Base-by-base conservation (phyloP, 2,329 filamentous ascomycete species). In the Fusarium begoniae region DNA sequence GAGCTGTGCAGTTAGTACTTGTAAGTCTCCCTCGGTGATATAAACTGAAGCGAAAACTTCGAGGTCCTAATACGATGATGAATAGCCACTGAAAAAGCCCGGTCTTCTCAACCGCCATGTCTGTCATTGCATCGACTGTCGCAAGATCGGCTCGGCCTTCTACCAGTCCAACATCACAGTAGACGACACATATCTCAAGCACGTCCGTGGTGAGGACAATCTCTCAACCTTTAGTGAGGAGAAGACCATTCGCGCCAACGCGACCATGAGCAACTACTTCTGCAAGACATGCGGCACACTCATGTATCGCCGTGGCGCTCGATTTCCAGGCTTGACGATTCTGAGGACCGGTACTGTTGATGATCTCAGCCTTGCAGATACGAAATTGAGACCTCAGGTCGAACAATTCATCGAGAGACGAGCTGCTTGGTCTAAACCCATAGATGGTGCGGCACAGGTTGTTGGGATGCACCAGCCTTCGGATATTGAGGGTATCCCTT, bases 301-400 rank as follows among this genome's bases (percentile, higher is more conserved):
- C 9, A 87, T 92, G 88, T 91, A 90, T 73, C 85, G 90, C 2
- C 79, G 84, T 14, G 81, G 85, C 9, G 75, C 80, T 3, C 81
- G 76, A 0, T 87, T 83, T 60, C 87, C 88, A 0, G 87, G 83
- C 0, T 65, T 68, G 48, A 86, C 80, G 43, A 86, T 91, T 53
- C 59, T 89, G 66, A 81, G 90, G 0, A 85, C 90, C 56, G 90
- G 90, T 0, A 91, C 88, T 1, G 85, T 92, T 4, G 90, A 92
- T 77, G 90, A 92, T 80, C 90, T 90, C 58, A 79, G 77, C 56
- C 75, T 92, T 57, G 84, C 87, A 40, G 89, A 91, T 81, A 89
- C 85, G 0, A 87, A 85, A 75, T 78, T 92, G 71, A 87, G 81
- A 76, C 90, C 90, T 0, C 79, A 77, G 66, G 69, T 85, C 1